Evolutionary conservation across 345 rosid genomes (phyloP).

Genomic region (Isatis tinctoria): DNA sequence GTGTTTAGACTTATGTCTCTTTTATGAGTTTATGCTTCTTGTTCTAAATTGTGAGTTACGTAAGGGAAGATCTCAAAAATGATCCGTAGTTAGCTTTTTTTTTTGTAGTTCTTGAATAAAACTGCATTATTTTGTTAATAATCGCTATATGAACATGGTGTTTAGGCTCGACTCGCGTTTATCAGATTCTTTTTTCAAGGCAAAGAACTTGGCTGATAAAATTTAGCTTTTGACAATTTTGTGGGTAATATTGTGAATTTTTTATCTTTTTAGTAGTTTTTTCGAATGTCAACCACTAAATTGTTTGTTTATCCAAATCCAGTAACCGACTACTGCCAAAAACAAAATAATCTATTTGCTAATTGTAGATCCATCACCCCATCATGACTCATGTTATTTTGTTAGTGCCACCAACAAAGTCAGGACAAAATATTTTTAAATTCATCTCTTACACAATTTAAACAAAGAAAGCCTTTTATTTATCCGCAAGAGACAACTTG

Average conservation of each 20-base stretch:
- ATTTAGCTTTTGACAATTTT: background rate
- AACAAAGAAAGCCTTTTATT: background rate
- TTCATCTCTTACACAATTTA: background rate
- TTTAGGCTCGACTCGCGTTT: background rate
- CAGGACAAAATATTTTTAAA: background rate
- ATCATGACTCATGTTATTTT: constrained; percentile 7
- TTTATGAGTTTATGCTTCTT: background rate
- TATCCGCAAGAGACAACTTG: background rate
- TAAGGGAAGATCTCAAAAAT: background rate
- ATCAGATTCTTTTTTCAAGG: background rate
- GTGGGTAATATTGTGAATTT: background rate
- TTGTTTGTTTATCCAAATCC: constrained; percentile 8
- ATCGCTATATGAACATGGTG: background rate
- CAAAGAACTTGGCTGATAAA: background rate
- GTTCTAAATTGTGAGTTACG: background rate
- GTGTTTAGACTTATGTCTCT: background rate
- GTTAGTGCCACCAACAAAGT: constrained; percentile 18
- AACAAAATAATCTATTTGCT: background rate
- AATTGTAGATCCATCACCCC: background rate
- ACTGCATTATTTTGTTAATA: constrained; percentile 3
- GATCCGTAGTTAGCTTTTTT: no score
- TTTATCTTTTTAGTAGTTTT: background rate
- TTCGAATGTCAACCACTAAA: constrained; percentile 1
- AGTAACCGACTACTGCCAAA: background rate
- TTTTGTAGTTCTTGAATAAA: background rate